Percentiles rank a stretch among this genome's conserved stretches.
Conservation (phyloP, 2,329 filamentous ascomycete genomes). For the Sodiomyces alkalinus region DNA sequence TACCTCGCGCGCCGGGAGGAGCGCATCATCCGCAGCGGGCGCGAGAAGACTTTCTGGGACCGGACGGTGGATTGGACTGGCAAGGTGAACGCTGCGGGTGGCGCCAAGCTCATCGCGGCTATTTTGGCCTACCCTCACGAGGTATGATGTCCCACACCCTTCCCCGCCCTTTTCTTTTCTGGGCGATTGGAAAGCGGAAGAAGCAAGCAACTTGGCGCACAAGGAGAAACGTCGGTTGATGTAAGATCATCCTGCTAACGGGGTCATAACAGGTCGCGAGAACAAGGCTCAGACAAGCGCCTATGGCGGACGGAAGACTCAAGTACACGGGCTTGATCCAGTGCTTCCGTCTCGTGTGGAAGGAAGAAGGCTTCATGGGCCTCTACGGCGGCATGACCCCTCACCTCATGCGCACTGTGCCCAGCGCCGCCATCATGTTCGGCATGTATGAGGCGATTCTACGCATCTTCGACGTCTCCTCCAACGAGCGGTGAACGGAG, state of each 20-base stretch:
- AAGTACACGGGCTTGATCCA: conserved; percentile 85
- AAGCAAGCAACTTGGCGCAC: too few species aligned
- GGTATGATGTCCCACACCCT: conserved; percentile 39
- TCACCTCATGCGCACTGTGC: conserved; percentile 80
- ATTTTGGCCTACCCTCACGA: conserved; percentile 86
- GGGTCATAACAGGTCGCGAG: conserved; percentile 48
- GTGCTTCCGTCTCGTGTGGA: conserved; percentile 77
- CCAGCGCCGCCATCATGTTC: conserved; percentile 92
- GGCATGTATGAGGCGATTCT: conserved; percentile 61
- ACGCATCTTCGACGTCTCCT: conserved; percentile 22
- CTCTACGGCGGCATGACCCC: conserved; percentile 86
- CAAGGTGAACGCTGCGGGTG: conserved; percentile 63
- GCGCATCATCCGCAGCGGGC: conserved; percentile 38
- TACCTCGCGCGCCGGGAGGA: conserved; percentile 51
- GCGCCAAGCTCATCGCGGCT: conserved; percentile 74
- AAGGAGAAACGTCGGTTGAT: too few species aligned
- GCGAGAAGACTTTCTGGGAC: conserved; percentile 56
- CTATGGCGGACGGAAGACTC: conserved; percentile 51
- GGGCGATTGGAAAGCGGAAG: too few species aligned
- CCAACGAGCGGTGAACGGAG: too few species aligned
- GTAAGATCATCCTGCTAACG: conserved; percentile 4
- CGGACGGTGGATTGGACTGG: conserved; percentile 63
- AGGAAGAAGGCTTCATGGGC: conserved; percentile 72
- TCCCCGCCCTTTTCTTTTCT: conserved; percentile 1
- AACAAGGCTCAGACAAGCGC: conserved; percentile 73